Percentiles rank a stretch among this genome's conserved stretches.
phyloP scores from a whole-genome alignment of 129 eudicot genomes.

The Centrapalus pauciflorus region DNA sequence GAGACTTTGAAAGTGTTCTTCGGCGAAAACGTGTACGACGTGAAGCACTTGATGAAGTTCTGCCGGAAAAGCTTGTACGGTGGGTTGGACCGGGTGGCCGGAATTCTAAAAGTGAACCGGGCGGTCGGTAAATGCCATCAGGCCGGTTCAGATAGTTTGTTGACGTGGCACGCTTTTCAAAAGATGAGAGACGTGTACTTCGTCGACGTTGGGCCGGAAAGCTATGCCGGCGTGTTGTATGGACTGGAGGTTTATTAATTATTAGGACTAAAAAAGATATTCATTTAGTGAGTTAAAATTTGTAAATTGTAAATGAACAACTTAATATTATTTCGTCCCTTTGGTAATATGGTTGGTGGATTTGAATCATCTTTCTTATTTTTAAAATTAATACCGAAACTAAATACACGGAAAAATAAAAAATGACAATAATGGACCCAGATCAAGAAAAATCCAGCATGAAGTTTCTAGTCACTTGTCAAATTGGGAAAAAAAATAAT shows the following conservation, averaged over 20 bases:
- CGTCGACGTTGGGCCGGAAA: background rate
- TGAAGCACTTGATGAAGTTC: conserved; percentile 46
- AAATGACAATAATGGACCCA: too few relatives aligned
- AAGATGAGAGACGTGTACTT: background rate
- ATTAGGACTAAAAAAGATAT: background rate
- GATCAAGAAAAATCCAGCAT: too few relatives aligned
- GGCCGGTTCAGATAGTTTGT: conserved; percentile 61
- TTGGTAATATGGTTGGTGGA: too few relatives aligned
- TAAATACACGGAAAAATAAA: too few relatives aligned
- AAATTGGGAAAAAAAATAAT: too few relatives aligned
- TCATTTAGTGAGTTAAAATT: background rate
- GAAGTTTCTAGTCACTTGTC: too few relatives aligned
- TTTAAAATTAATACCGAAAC: too few relatives aligned
- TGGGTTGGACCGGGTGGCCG: conserved; percentile 58
- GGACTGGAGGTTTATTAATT: conserved; percentile 8
- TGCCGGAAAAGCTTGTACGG: conserved; percentile 42
- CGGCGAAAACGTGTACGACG: conserved; percentile 45
- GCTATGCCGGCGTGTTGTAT: background rate
- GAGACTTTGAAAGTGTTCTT: conserved; percentile 35
- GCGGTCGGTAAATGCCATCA: conserved; percentile 55
- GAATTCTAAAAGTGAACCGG: conserved; percentile 41
- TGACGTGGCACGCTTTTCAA: conserved; percentile 58
- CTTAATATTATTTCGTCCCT: too few relatives aligned
- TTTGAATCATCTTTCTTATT: too few relatives aligned
- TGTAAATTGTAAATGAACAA: too few relatives aligned